Evolutionary conservation across 345 rosid species (phyloP), one percentile per base, ranked within the genome.

Genomic region (Sonneratia caseolaris): DNA sequence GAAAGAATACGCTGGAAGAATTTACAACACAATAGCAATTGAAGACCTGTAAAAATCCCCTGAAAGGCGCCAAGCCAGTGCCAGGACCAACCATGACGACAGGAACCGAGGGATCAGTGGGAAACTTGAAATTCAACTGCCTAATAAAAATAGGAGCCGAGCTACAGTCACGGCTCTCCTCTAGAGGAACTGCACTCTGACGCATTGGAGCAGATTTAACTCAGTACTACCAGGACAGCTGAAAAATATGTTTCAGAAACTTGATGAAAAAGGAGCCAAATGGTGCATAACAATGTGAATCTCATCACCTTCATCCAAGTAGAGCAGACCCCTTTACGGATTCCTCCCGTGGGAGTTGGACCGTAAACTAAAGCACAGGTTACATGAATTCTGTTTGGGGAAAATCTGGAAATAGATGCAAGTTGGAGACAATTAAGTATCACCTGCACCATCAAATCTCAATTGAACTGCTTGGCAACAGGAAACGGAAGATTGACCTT

Each of bases 41-140:
- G 24, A 27, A 37, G 35, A 89, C 95, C 90, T 89, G 99, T 75
- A 92, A 89, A 83, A 96, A 96, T 62, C 98, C 99, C 81, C 99
- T 86, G 81, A 96, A 96, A 66, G 98, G 99, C 83, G 99, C 98
- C 78, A 91, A 83, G 40, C 99, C 99, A 69, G 97, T 91, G 64
- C 97, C 97, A 69, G 99, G 97, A 77, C 97, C 99, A 79, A 96
- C 83, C 97, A 96, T 92, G 73, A 96, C 82, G 71, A 96, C 77
- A 38, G 98, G 98, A 66, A 91, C 89, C 62, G 83, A 85, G 71
- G 87, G 62, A 79, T 92, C 93, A 11, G 80, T 62, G 66, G 98
- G 97, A 79, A 96, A 96, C 82, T 84, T 96, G 79, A 96, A 96
- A 82, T 89, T 91, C 22, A 97, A 95, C 79, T 92, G 97, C 73